Evolutionary conservation across 2,329 filamentous ascomycete species (phyloP).

Genomic region (Clonostachys rhizophaga): DNA sequence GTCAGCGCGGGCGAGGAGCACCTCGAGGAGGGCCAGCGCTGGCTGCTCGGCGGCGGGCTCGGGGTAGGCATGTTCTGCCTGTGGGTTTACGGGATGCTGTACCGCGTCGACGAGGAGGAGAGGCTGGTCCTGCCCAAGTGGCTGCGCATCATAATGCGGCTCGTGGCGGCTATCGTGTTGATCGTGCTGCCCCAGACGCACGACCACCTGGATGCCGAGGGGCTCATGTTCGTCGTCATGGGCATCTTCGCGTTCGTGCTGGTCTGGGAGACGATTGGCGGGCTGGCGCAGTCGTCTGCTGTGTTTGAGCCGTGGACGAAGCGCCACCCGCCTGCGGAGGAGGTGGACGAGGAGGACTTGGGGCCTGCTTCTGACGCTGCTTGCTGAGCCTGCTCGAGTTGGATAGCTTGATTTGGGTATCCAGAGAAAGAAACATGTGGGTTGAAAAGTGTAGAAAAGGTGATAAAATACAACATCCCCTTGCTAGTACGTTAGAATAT

Average conservation of each 20-base stretch:
- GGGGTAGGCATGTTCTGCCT: conserved; percentile 38
- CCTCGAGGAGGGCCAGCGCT: conserved; percentile 35
- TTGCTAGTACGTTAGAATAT: too few species aligned
- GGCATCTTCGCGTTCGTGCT: conserved; percentile 32
- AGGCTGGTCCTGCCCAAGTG: conserved; percentile 23
- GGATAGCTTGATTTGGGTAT: too few species aligned
- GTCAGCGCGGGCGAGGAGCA: conserved; percentile 27
- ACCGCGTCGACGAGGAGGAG: conserved; percentile 9
- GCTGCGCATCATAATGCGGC: conserved; percentile 19
- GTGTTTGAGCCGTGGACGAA: conserved; percentile 26
- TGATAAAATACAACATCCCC: too few species aligned
- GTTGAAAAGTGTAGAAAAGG: too few species aligned
- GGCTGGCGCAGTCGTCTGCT: conserved; percentile 17
- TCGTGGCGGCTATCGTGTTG: conserved; percentile 19
- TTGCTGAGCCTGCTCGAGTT: too few species aligned
- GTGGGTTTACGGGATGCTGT: conserved; percentile 33
- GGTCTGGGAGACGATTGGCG: conserved; percentile 37
- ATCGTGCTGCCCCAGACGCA: conserved; percentile 28
- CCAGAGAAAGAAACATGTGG: too few species aligned
- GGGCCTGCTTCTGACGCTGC: too few species aligned
- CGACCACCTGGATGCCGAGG: conserved; percentile 17
- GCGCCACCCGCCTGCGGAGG: conserved; percentile 15
- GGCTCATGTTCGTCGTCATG: conserved; percentile 35
- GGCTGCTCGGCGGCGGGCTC: conserved; percentile 40
- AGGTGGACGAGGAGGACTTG: conserved; percentile 6